These are phyloP conservation scores for Fusarium hostae DNA, from an alignment of 2,329 filamentous ascomycete species.

Conservation along the genomic window DNA sequence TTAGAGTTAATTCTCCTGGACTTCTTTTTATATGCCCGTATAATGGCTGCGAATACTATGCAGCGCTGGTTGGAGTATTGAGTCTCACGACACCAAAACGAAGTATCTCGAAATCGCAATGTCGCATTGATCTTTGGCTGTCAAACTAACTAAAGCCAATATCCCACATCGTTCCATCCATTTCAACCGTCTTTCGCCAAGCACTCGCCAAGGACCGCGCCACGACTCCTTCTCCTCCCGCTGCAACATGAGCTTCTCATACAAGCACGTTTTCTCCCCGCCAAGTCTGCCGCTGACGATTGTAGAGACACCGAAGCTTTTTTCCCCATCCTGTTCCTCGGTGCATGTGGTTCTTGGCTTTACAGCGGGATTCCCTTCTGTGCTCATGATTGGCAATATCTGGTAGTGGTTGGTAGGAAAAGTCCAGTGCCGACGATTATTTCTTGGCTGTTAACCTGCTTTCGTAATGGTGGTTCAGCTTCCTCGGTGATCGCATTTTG, in stretches of 20 bases:
- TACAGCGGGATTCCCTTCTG: neutral
- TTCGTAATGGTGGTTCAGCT: neutral
- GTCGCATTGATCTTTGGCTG: fast-evolving
- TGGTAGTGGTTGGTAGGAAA: neutral
- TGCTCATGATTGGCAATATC: neutral
- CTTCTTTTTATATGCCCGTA: neutral
- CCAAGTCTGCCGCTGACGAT: conserved; percentile 8
- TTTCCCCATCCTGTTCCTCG: neutral
- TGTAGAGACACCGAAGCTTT: neutral
- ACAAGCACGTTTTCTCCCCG: conserved; percentile 4
- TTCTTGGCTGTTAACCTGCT: neutral
- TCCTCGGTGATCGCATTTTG: neutral
- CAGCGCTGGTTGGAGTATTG: too few relatives aligned
- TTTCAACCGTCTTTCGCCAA: conserved; percentile 4
- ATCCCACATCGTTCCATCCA: neutral
- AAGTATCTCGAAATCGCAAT: neutral
- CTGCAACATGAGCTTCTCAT: conserved; percentile 1
- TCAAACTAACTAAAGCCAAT: fast-evolving
- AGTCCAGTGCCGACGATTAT: neutral
- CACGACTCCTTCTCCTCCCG: conserved; percentile 6
- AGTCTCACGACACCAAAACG: too few relatives aligned
- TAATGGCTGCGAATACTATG: neutral
- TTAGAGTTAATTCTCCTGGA: neutral
- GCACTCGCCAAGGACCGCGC: conserved; percentile 25
- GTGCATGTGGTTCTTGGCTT: neutral